phyloP scores from a whole-genome alignment of 2,329 filamentous ascomycete species.

The Geosmithia morbida region DNA sequence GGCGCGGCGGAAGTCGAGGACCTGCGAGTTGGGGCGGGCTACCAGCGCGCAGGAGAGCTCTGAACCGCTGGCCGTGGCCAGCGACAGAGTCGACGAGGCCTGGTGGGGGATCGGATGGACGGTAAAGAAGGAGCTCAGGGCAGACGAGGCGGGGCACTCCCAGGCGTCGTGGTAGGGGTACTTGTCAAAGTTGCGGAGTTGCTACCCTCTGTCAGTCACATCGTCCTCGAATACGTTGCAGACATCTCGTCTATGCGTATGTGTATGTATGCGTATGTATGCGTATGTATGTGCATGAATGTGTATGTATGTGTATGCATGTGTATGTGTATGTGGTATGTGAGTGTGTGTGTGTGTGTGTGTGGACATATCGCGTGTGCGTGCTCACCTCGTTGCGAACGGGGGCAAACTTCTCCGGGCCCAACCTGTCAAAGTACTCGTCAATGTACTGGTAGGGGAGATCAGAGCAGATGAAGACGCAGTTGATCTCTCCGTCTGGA shows the following conservation, averaged over 20 bases:
- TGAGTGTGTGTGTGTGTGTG: too few species aligned
- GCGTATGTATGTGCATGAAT: too few species aligned
- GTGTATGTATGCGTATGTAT: too few species aligned
- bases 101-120: conserved; percentile 4
- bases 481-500: conserved; percentile 24
- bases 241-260: too few species aligned
- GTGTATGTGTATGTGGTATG: too few species aligned
- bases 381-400: conserved; percentile 23
- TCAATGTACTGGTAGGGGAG: conserved; percentile 48
- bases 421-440: conserved; percentile 44
- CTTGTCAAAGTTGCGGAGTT: conserved; percentile 29
- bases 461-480: conserved; percentile 48
- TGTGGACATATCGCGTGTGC: too few species aligned
- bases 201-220: conserved; percentile 10
- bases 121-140: conserved; percentile 17
- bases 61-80: background rate
- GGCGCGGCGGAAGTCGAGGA: conserved; percentile 28
- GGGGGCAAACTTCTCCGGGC: conserved; percentile 27
- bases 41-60: background rate
- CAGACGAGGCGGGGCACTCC: conserved; percentile 25
- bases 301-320: too few species aligned
- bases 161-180: conserved; percentile 38
- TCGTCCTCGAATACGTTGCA: background rate
- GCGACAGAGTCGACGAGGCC: conserved; percentile 10
- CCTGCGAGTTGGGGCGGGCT: conserved; percentile 12